Conservation (phyloP, 495 filamentous ascomycete species). For the Penicillium tannophilum region DNA sequence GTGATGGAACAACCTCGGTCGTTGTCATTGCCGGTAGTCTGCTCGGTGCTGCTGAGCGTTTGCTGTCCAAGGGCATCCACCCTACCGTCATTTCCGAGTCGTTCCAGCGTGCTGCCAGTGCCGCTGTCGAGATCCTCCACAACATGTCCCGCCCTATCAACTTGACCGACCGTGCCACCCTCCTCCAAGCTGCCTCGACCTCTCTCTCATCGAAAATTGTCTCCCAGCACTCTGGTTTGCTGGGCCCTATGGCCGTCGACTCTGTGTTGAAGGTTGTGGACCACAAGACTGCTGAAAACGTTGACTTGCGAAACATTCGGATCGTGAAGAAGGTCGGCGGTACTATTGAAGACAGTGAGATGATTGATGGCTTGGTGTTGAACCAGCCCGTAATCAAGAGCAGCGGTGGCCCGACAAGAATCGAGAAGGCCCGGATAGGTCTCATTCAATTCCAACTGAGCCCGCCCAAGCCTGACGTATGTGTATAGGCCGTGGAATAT, state of each 20-base stretch:
- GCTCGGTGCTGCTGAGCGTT: constrained; percentile 86
- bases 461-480: constrained; percentile 94
- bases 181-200: constrained; percentile 95
- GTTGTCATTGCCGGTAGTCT: constrained; percentile 96
- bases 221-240: constrained; percentile 87
- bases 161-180: constrained; percentile 81
- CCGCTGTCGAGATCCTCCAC: constrained; percentile 85
- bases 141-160: constrained; percentile 95
- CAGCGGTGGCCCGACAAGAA: constrained; percentile 84
- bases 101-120: constrained; percentile 90
- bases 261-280: constrained; percentile 94
- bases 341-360: constrained; percentile 97
- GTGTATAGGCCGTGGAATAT: constrained; percentile 27
- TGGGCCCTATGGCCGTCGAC: constrained; percentile 96
- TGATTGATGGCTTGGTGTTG: constrained; percentile 92
- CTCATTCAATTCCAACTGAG: constrained; percentile 98
- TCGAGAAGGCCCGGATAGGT: constrained; percentile 97
- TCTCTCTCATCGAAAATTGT: constrained; percentile 99
- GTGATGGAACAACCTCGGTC: constrained; percentile 97
- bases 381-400: constrained; percentile 93
- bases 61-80: constrained; percentile 92
- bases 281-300: constrained; percentile 91
- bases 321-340: constrained; percentile 98
- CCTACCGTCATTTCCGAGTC: constrained; percentile 96
- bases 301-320: constrained; percentile 92